Percentiles rank a stretch among this genome's conserved stretches.
These are phyloP conservation scores for Gossypium gossypioides DNA, from an alignment of 441 rosid species.

Conservation along the genomic window DNA sequence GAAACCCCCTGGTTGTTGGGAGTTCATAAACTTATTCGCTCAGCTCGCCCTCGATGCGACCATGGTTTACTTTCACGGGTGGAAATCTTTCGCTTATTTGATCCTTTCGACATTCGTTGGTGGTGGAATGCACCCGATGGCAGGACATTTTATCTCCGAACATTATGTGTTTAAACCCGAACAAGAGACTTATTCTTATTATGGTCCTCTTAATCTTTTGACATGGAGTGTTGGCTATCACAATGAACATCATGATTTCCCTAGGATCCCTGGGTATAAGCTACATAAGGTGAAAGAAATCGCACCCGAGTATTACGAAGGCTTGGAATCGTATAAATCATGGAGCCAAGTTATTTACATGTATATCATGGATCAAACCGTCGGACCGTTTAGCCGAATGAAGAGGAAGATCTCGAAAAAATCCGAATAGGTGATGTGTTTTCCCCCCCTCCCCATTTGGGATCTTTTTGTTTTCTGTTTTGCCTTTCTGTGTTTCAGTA, in stretches of 20 bases:
- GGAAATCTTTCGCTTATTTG: conserved; percentile 65
- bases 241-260: conserved; percentile 89
- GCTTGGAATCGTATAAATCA: conserved; percentile 46
- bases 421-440: conserved; percentile 32
- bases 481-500: no score
- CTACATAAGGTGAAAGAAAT: conserved; percentile 72
- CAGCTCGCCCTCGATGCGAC: conserved; percentile 47
- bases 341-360: conserved; percentile 84
- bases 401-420: conserved; percentile 60
- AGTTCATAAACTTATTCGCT: conserved; percentile 44
- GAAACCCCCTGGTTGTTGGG: conserved; percentile 82
- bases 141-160: conserved; percentile 81
- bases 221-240: conserved; percentile 84
- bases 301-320: conserved; percentile 67
- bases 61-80: conserved; percentile 51
- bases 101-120: conserved; percentile 86
- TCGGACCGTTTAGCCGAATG: conserved; percentile 75
- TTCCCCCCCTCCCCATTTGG: not conserved
- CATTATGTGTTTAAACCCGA: conserved; percentile 71
- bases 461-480: no score
- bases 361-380: conserved; percentile 53
- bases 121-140: conserved; percentile 94
- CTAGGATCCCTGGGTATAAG: conserved; percentile 78
- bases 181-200: conserved; percentile 85
- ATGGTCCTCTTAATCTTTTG: conserved; percentile 65